Base-by-base conservation (phyloP, 208 protist genomes). In the Crithidia bombi region DNA sequence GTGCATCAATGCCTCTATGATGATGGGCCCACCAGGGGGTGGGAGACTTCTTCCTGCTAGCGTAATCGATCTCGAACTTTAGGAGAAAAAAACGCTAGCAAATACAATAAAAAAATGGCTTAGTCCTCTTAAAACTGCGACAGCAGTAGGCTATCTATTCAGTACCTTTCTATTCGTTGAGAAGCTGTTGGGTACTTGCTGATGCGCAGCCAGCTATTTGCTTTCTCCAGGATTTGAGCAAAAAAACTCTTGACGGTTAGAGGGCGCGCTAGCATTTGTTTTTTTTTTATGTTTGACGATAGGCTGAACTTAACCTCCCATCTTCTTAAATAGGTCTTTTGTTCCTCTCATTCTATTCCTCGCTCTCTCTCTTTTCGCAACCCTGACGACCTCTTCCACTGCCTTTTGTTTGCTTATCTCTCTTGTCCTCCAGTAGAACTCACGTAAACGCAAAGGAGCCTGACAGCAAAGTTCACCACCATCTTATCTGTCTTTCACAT, bases 1-100 rank as follows among this genome's bases (percentile, higher is more conserved):
- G 12, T 87, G 75, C 41, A 82, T 90, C 36, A 90, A 90, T 46
- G 81, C 81, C 1, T 41, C 84, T 30, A 85, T 86, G 81, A 67
- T 90, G 62, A 30, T 78, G 14, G 46, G 75, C 9, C 21, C 30
- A 4, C 23, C 46, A 28, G 51, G 57, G 7, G 51, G 57, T 6
- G 46, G 30, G 0, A 57, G 41, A 9, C 30, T 86, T 17, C 78
- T 79, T 39, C 49, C 66, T 15, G 70, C 84, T 15, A 80, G 65
- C 23, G 84, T 90, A 7, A 61, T 90, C 21, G 84, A 90, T 28
- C 59, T 87, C n/a, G 69, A 79, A 26, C 17, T 87, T 12, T 85
- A 33, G 19, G 43, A 43, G 3, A n/a, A 25, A 47, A 44, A 33
- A 9, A 61, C 30, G 21, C 52, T n/a, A n/a, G n/a, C 52, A 50